Conservation (phyloP, 1,284 basidiomycete genomes). For the Trametes hirsuta region DNA sequence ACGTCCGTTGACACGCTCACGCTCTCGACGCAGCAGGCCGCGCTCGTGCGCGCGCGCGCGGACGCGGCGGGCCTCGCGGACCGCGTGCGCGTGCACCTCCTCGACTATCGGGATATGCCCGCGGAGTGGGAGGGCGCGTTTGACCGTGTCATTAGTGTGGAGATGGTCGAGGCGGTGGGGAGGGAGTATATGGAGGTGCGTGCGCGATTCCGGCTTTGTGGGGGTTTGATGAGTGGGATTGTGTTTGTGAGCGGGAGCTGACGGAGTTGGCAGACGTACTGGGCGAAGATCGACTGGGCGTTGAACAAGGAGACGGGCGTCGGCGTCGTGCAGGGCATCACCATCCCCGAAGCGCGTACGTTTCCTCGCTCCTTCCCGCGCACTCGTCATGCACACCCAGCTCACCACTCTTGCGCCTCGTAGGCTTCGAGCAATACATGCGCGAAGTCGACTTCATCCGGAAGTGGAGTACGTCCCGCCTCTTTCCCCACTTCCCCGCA, state of each 20-base stretch:
- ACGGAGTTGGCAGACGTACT: conserved; percentile 47
- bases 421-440: conserved; percentile 61
- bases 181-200: conserved; percentile 58
- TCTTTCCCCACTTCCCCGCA: neutral
- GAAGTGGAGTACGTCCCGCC: conserved; percentile 63
- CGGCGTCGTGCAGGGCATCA: conserved; percentile 80
- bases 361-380: conserved; percentile 14
- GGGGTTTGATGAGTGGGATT: neutral
- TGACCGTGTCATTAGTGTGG: conserved; percentile 75
- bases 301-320: conserved; percentile 65
- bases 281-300: conserved; percentile 69
- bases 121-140: conserved; percentile 64
- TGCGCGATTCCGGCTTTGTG: neutral
- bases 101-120: conserved; percentile 77
- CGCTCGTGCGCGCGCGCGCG: conserved; percentile 65
- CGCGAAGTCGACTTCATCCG: conserved; percentile 76
- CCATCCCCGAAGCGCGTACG: conserved; percentile 76
- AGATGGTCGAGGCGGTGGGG: conserved; percentile 85
- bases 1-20: conserved; percentile 78
- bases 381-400: neutral
- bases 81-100: conserved; percentile 70
- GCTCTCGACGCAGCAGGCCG: conserved; percentile 71
- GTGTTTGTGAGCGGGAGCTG: neutral
- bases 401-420: neutral
- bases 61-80: conserved; percentile 38